Evolutionary conservation across 2,329 filamentous ascomycete species (phyloP), one percentile per base, ranked within the genome.

Genomic region (Pseudocercospora musae): DNA sequence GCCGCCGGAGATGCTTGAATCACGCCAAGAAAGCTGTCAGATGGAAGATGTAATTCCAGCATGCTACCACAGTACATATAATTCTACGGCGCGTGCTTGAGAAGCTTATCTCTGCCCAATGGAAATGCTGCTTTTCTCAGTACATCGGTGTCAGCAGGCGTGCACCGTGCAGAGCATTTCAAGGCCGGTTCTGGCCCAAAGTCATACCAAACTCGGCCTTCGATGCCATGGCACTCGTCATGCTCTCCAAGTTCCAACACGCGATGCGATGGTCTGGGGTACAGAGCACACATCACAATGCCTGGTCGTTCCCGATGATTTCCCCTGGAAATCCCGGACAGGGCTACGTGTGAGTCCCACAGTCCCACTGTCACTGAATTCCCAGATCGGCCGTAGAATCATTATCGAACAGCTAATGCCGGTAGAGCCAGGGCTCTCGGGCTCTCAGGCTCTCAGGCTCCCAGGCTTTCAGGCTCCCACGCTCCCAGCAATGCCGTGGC

Each of bases 401-500:
- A 46, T 31, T 23, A 21, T 52, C 3, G 48, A 52, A 52, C 4
- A 18, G 25, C 48, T 29, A 58, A 40, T 42, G 55, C 54, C 50
- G 59, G 54, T 57, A 58, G 54, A 53, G 57, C 13, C 59, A 27
- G n/a, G 27, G 31, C 25, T 23, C 15, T n/a, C n/a, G n/a, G n/a
- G n/a, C n/a, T n/a, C n/a, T n/a, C n/a, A n/a, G n/a, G n/a, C n/a
- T n/a, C n/a, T n/a, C n/a, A n/a, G n/a, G n/a, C n/a, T n/a, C n/a
- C n/a, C n/a, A n/a, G n/a, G n/a, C n/a, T n/a, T n/a, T n/a, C n/a
- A n/a, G n/a, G n/a, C n/a, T n/a, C n/a, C n/a, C n/a, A n/a, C n/a
- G n/a, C n/a, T n/a, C n/a, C n/a, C n/a, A n/a, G n/a, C n/a, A 46
- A 56, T 37, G 52, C 53, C 59, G 59, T 18, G 20, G 54, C 42